Conservation (phyloP, 345 rosid genomes). For the Gossypium turneri region DNA sequence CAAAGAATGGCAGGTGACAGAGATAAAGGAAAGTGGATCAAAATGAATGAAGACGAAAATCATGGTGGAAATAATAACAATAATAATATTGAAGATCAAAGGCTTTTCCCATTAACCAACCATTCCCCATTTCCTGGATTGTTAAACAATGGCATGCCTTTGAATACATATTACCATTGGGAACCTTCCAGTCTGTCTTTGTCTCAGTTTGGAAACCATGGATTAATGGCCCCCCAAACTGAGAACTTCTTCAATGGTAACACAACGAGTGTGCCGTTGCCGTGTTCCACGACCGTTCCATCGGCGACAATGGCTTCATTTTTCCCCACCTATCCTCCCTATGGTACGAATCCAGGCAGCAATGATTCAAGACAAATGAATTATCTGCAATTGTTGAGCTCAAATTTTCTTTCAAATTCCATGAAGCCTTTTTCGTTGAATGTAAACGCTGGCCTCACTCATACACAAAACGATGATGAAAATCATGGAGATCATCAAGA, state of each 20-base stretch:
- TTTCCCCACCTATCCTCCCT: constrained; percentile 46
- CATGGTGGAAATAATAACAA: constrained; percentile 23
- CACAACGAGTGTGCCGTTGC: constrained; percentile 10
- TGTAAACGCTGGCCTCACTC: not conserved
- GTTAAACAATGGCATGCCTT: constrained; percentile 28
- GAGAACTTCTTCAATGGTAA: constrained; percentile 32
- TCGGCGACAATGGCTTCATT: constrained; percentile 44
- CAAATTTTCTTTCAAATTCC: constrained; percentile 35
- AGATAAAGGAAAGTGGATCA: constrained; percentile 63
- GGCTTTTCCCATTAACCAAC: constrained; percentile 38
- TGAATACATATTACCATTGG: constrained; percentile 47
- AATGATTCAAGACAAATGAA: constrained; percentile 32
- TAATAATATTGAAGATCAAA: constrained; percentile 25
- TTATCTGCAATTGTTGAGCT: constrained; percentile 40
- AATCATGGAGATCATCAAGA: constrained; percentile 2
- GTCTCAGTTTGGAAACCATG: constrained; percentile 65
- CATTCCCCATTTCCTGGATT: constrained; percentile 37
- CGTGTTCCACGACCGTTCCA: constrained; percentile 31
- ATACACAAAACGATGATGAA: constrained; percentile 4
- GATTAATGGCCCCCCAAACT: constrained; percentile 37
- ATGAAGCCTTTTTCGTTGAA: constrained; percentile 11
- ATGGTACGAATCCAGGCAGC: constrained; percentile 24
- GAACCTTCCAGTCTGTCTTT: constrained; percentile 66
- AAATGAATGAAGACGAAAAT: constrained; percentile 31
- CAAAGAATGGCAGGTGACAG: constrained; percentile 14